Conservation (phyloP, 169 alveolate genomes). For the Condylostoma magnum region DNA sequence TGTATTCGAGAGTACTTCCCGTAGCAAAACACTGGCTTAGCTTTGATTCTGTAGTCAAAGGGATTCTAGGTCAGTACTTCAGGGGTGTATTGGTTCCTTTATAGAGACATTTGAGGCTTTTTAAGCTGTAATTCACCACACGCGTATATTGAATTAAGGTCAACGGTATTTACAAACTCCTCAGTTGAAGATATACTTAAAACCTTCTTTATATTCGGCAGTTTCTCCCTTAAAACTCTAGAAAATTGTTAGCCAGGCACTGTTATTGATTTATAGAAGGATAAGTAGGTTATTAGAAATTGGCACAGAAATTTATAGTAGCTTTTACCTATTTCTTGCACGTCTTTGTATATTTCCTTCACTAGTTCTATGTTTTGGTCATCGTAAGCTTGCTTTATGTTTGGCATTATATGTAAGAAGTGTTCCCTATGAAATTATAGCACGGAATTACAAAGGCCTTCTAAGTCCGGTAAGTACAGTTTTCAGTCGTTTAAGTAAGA, state of each 20-base stretch:
- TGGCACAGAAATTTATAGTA: not conserved
- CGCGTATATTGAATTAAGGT: not conserved
- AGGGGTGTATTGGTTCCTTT: not conserved
- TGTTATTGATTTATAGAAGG: not conserved
- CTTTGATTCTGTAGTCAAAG: not conserved
- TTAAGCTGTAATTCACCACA: constrained; percentile 9
- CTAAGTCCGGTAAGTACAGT: not conserved
- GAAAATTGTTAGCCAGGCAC: not conserved
- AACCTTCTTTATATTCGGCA: not conserved
- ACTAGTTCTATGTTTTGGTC: constrained; percentile 9
- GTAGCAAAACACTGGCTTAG: not conserved
- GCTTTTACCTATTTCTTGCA: not conserved
- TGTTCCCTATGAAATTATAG: not conserved
- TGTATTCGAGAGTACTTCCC: not conserved
- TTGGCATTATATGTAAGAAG: not conserved
- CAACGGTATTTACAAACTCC: not conserved
- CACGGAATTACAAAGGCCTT: not conserved
- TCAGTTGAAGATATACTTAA: not conserved
- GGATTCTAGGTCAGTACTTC: not conserved
- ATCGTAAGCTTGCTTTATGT: not conserved
- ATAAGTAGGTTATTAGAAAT: too few relatives aligned
- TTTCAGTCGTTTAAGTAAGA: not conserved
- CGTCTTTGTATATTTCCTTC: not conserved
- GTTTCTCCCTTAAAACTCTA: not conserved
- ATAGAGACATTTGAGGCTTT: not conserved